Percentiles rank a stretch among this genome's conserved stretches.
Conservation (phyloP, 495 filamentous ascomycete genomes). For the Thermothielavioides terrestris region DNA sequence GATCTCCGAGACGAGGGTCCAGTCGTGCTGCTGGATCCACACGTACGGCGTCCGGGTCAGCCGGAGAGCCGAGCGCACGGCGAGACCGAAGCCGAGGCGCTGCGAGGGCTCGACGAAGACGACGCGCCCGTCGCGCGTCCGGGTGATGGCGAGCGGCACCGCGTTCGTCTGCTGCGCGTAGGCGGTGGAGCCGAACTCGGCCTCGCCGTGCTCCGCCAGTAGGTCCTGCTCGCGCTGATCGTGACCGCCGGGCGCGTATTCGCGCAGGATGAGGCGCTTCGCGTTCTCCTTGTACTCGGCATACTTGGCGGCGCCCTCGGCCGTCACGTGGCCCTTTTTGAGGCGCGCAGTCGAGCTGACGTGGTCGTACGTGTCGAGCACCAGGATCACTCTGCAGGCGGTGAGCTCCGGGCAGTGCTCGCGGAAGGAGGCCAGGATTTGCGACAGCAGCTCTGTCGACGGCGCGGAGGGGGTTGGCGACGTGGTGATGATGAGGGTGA, state of each 20-base stretch:
- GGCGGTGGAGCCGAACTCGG: constrained; percentile 34
- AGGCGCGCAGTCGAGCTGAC: constrained; percentile 29
- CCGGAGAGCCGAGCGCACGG: constrained; percentile 36
- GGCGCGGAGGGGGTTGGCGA: constrained; percentile 42
- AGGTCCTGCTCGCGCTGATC: constrained; percentile 5
- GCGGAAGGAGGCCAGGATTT: constrained; percentile 33
- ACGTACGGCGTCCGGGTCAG: constrained; percentile 36
- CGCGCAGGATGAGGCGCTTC: constrained; percentile 28
- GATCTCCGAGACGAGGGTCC: constrained; percentile 34
- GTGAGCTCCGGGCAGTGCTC: constrained; percentile 26
- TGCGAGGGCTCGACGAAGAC: constrained; percentile 35
- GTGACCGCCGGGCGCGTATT: constrained; percentile 10
- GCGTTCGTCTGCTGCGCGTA: constrained; percentile 25
- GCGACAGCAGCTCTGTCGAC: constrained; percentile 34
- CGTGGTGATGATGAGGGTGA: constrained; percentile 42
- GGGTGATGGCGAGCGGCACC: constrained; percentile 27
- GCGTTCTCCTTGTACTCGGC: constrained; percentile 34
- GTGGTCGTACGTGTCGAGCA: constrained; percentile 40
- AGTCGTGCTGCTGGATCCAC: constrained; percentile 45
- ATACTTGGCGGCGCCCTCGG: constrained; percentile 28
- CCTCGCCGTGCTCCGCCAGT: constrained; percentile 18
- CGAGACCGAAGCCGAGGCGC: constrained; percentile 39
- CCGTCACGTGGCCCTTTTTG: constrained; percentile 39
- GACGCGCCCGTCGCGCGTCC: constrained; percentile 27
- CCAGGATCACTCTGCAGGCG: constrained; percentile 32